Evolutionary conservation across 805 yeast species (phyloP).

Genomic region (Spathaspora sp.): DNA sequence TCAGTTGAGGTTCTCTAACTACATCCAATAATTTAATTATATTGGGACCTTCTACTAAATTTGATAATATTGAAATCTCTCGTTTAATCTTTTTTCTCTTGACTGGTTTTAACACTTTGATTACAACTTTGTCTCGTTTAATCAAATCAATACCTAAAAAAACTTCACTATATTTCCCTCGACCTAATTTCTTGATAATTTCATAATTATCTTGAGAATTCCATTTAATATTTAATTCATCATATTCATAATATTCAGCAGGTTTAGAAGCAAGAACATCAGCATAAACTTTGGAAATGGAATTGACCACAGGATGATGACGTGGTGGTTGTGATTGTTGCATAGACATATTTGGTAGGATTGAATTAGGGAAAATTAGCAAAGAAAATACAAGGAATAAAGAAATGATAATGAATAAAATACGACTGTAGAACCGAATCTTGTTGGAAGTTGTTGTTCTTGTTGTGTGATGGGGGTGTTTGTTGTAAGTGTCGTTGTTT

Average conservation of each 20-base stretch:
- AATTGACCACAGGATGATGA: constrained; percentile 25
- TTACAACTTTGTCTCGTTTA: constrained; percentile 66
- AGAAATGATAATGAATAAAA: neutral
- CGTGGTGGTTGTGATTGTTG: constrained; percentile 10
- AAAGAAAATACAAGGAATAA: neutral
- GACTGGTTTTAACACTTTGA: constrained; percentile 90
- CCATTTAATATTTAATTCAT: constrained; percentile 73
- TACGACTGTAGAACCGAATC: constrained; percentile 5
- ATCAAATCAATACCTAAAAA: constrained; percentile 74
- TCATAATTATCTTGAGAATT: constrained; percentile 84
- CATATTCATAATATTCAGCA: constrained; percentile 81
- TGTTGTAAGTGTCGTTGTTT: too few relatives aligned
- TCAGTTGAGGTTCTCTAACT: constrained; percentile 80
- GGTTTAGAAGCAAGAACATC: constrained; percentile 77
- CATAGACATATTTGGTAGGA: neutral
- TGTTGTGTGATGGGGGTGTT: too few relatives aligned
- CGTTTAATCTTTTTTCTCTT: constrained; percentile 89
- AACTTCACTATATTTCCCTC: constrained; percentile 93
- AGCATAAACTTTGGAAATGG: constrained; percentile 75
- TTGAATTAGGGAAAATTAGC: constrained; percentile 3
- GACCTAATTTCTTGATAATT: constrained; percentile 76
- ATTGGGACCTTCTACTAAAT: constrained; percentile 80
- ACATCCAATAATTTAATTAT: constrained; percentile 72
- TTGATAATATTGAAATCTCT: constrained; percentile 83
- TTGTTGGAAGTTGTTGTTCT: neutral